Evolutionary conservation across 2,329 filamentous ascomycete genomes (phyloP).

Genomic region (Aureobasidium melanogenum): DNA sequence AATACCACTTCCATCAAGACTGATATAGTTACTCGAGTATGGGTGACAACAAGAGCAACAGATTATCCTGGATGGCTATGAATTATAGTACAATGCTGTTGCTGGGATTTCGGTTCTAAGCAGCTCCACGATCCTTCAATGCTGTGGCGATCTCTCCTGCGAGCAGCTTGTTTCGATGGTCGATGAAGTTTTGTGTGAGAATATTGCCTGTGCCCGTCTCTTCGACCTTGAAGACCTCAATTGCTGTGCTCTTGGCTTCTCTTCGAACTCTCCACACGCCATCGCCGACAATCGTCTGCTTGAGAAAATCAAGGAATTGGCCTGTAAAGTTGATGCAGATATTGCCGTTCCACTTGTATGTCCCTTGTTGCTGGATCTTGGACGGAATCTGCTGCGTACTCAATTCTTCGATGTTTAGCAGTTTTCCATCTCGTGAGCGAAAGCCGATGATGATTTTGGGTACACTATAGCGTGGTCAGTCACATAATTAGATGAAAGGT

Average conservation of each 20-base stretch:
- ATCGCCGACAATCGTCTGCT: conserved; percentile 49
- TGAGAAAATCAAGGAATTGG: conserved; percentile 52
- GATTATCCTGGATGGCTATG: not conserved
- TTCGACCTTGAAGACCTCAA: conserved; percentile 67
- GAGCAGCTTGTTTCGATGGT: conserved; percentile 6
- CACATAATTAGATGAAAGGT: not conserved
- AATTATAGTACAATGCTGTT: not conserved
- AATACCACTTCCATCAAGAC: not conserved
- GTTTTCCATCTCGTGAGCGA: conserved; percentile 61
- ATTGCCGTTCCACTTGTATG: conserved; percentile 78
- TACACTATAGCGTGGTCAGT: conserved; percentile 42
- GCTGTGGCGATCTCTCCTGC: not conserved
- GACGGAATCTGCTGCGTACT: conserved; percentile 71
- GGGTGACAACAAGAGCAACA: not conserved
- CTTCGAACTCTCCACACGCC: conserved; percentile 75
- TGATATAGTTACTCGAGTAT: not conserved
- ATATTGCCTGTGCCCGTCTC: conserved; percentile 69
- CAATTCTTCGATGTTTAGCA: conserved; percentile 67
- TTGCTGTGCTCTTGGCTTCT: conserved; percentile 48
- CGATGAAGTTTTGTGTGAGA: conserved; percentile 60
- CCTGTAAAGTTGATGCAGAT: conserved; percentile 86
- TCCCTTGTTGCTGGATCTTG: conserved; percentile 58
- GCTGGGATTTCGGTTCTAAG: too few species aligned
- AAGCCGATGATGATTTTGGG: conserved; percentile 89
- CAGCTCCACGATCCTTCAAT: not conserved